Conservation (phyloP, 2,329 filamentous ascomycete genomes). For the Colletotrichum sp. region DNA sequence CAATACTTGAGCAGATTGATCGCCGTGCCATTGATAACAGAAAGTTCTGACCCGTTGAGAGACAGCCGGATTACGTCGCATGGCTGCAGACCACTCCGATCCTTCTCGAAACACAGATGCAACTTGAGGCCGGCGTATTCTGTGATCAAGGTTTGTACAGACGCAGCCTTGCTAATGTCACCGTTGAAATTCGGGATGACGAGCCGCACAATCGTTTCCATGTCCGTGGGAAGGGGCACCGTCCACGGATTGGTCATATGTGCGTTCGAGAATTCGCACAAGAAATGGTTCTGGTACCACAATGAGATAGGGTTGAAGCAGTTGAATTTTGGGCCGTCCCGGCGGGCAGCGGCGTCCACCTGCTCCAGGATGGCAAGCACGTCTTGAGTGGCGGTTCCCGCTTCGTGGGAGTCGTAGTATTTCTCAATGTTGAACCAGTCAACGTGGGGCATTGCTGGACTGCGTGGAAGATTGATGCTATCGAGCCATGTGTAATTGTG, state of each 20-base stretch:
- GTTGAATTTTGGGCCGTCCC: neutral
- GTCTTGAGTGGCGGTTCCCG: neutral
- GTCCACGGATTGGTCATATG: neutral
- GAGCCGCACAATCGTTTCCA: neutral
- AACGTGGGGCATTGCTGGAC: neutral
- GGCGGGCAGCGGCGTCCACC: neutral
- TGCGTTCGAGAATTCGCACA: neutral
- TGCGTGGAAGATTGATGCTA: fast-evolving
- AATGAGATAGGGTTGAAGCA: neutral
- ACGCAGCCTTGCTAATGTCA: neutral
- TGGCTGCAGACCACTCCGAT: neutral
- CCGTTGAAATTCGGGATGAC: neutral
- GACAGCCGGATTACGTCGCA: neutral
- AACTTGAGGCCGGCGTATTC: neutral
- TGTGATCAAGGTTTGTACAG: neutral
- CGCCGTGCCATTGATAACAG: neutral
- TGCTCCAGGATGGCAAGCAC: neutral
- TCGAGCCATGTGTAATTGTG: neutral
- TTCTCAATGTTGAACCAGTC: neutral
- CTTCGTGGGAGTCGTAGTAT: neutral
- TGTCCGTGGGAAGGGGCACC: neutral
- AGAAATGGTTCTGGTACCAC: neutral
- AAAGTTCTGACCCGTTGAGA: neutral
- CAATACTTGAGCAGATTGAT: neutral
- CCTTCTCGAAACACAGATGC: neutral